These are phyloP conservation scores for Zelopaecilomyces penicillatus DNA, from an alignment of 2,329 filamentous ascomycete genomes.

Conservation along the genomic window DNA sequence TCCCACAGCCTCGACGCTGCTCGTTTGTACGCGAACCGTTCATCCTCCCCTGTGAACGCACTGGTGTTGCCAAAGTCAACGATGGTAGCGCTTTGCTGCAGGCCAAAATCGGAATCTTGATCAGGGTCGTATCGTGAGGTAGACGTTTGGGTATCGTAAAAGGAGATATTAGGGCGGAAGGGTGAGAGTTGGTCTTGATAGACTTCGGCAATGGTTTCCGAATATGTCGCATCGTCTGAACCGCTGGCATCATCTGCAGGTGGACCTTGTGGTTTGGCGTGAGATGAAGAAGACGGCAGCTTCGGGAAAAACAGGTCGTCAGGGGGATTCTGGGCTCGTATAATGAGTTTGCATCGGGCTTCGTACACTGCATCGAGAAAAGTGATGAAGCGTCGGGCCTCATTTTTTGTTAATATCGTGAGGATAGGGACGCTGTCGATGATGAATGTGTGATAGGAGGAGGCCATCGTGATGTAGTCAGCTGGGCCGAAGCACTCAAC, in stretches of 20 bases:
- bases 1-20: slow-evolving; percentile 75
- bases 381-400: slow-evolving; percentile 72
- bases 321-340: slow-evolving; percentile 58
- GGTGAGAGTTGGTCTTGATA: slow-evolving; percentile 71
- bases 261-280: slow-evolving; percentile 14
- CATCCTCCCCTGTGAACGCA: slow-evolving; percentile 71
- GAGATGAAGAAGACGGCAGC: not conserved
- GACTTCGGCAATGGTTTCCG: slow-evolving; percentile 50
- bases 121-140: slow-evolving; percentile 46
- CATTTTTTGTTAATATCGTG: slow-evolving; percentile 63
- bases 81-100: slow-evolving; percentile 18
- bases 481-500: slow-evolving; percentile 66
- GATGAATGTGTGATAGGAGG: slow-evolving; percentile 70
- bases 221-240: slow-evolving; percentile 30
- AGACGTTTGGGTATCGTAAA: slow-evolving; percentile 43
- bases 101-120: slow-evolving; percentile 48
- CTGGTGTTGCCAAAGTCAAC: slow-evolving; percentile 61
- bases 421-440: slow-evolving; percentile 62
- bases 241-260: slow-evolving; percentile 1
- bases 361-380: slow-evolving; percentile 75
- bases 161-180: slow-evolving; percentile 70
- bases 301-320: slow-evolving; percentile 72
- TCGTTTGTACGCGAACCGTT: slow-evolving; percentile 72
- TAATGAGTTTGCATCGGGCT: slow-evolving; percentile 66
- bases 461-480: slow-evolving; percentile 76